phyloP scores from a whole-genome alignment of 306 rosid species.

The Amphicarpaea edgeworthii region DNA sequence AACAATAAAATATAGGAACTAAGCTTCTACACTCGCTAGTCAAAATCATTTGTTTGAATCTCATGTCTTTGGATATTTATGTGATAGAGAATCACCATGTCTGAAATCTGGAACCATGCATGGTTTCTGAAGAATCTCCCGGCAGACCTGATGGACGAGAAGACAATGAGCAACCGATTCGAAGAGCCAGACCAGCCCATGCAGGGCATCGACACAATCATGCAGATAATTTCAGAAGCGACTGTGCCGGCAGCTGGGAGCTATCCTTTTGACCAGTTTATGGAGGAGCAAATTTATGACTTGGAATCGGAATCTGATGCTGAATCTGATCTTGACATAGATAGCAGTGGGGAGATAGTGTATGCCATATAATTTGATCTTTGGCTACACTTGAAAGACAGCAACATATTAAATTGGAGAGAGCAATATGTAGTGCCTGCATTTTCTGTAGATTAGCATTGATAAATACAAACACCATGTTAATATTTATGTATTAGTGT shows the following conservation, averaged over 20 bases:
- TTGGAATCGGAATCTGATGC: slow-evolving; percentile 71
- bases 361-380: slow-evolving; percentile 63
- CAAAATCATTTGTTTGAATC: neutral
- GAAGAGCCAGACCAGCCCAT: slow-evolving; percentile 90
- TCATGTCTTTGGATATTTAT: slow-evolving; percentile 41
- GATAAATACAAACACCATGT: slow-evolving; percentile 41
- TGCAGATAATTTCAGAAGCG: slow-evolving; percentile 92
- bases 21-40: slow-evolving; percentile 4
- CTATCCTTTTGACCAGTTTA: slow-evolving; percentile 55
- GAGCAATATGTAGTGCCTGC: slow-evolving; percentile 25
- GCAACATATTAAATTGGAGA: slow-evolving; percentile 11
- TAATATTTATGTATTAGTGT: slow-evolving; percentile 44
- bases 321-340: slow-evolving; percentile 82
- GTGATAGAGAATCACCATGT: slow-evolving; percentile 77
- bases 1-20: neutral
- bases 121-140: slow-evolving; percentile 95
- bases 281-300: slow-evolving; percentile 69
- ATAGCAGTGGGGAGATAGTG: slow-evolving; percentile 92
- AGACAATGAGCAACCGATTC: slow-evolving; percentile 61
- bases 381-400: slow-evolving; percentile 19
- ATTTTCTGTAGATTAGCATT: slow-evolving; percentile 50
- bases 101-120: slow-evolving; percentile 78
- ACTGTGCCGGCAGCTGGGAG: slow-evolving; percentile 82
- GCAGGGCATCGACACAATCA: slow-evolving; percentile 81
- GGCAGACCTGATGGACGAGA: slow-evolving; percentile 81